Conservation (phyloP, 2,329 filamentous ascomycete genomes). For the Neopestalotiopsis sp. region DNA sequence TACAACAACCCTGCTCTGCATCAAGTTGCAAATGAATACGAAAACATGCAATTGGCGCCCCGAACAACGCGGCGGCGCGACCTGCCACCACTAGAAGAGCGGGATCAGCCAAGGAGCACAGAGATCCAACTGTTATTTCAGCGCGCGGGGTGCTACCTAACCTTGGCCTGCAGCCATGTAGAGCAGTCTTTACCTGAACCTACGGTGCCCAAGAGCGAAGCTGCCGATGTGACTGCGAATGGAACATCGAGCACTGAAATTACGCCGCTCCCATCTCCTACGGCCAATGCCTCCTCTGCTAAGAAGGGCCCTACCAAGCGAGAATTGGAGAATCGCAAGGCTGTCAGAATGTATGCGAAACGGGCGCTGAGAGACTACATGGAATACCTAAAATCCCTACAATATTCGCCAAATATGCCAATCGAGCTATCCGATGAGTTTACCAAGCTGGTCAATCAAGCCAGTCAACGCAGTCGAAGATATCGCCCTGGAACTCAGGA, state of each 20-base stretch:
- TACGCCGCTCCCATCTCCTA: not conserved
- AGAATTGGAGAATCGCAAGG: conserved; percentile 64
- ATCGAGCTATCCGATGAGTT: conserved; percentile 63
- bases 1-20: conserved; percentile 54
- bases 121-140: conserved; percentile 79
- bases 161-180: conserved; percentile 71
- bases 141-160: conserved; percentile 73
- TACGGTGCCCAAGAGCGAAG: conserved; percentile 29
- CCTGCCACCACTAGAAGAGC: conserved; percentile 35
- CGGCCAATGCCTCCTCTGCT: conserved; percentile 15
- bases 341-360: conserved; percentile 76
- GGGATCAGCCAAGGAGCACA: conserved; percentile 73
- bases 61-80: conserved; percentile 38
- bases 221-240: conserved; percentile 19
- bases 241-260: conserved; percentile 9
- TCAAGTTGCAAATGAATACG: conserved; percentile 42
- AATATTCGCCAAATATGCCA: conserved; percentile 77
- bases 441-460: conserved; percentile 60
- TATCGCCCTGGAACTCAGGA: conserved; percentile 49
- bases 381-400: conserved; percentile 73
- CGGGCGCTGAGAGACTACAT: conserved; percentile 77
- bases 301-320: conserved; percentile 26
- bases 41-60: conserved; percentile 54
- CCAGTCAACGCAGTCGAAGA: conserved; percentile 40
- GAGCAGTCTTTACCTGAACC: conserved; percentile 51